Evolutionary conservation across 352 stramenopile species (phyloP).

Genomic region (Phytophthora ohioensis): DNA sequence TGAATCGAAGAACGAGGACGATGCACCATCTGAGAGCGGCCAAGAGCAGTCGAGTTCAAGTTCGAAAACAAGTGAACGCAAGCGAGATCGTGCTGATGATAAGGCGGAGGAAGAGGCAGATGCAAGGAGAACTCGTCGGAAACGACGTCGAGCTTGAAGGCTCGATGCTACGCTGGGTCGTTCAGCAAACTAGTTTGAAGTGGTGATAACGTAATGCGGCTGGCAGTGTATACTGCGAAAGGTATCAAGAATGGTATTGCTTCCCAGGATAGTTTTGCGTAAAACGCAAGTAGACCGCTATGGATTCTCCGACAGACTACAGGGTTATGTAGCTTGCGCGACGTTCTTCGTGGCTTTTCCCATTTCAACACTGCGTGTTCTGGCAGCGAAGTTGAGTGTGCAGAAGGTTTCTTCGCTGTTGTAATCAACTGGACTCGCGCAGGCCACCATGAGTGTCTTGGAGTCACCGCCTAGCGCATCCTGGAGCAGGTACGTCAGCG

Average conservation of each 20-base stretch:
- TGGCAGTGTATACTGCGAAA: slow-evolving; percentile 14
- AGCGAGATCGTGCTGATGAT: not conserved
- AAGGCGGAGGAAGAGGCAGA: slow-evolving; percentile 36
- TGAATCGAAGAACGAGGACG: slow-evolving; percentile 22
- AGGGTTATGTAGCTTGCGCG: slow-evolving; percentile 38
- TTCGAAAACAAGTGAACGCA: slow-evolving; percentile 1
- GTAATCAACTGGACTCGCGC: slow-evolving; percentile 90
- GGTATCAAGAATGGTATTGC: slow-evolving; percentile 26
- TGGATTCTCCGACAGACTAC: slow-evolving; percentile 8
- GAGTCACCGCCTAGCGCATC: slow-evolving; percentile 92
- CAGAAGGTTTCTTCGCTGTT: slow-evolving; percentile 94
- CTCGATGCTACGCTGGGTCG: not conserved
- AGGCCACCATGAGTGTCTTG: slow-evolving; percentile 95
- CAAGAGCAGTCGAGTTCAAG: slow-evolving; percentile 7
- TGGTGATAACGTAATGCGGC: not conserved
- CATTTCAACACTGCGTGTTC: slow-evolving; percentile 90
- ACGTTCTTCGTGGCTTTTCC: slow-evolving; percentile 91
- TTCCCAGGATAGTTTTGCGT: slow-evolving; percentile 21
- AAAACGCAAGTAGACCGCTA: slow-evolving; percentile 9
- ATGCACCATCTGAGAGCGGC: slow-evolving; percentile 7
- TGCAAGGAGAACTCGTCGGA: slow-evolving; percentile 40
- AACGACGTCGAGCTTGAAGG: slow-evolving; percentile 37
- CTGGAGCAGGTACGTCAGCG: slow-evolving; percentile 94
- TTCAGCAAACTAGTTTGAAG: not conserved
- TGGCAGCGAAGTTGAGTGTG: slow-evolving; percentile 93